Evolutionary conservation across 768 basidiomycete genomes (phyloP).

Genomic region (Trametes punicea): DNA sequence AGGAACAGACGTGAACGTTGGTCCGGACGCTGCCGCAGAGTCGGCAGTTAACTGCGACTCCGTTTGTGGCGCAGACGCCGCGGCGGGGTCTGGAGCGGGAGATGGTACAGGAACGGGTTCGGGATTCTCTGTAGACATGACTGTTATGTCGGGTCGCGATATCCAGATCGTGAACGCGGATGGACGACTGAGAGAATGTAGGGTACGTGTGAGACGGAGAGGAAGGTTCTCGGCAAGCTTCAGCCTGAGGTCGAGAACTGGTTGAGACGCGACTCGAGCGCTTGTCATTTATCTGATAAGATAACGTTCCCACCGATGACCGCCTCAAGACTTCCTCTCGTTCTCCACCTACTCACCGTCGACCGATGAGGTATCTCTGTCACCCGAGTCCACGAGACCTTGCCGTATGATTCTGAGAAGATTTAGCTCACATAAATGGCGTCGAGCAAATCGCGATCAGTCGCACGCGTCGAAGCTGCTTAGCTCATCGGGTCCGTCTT

Average conservation of each 20-base stretch:
- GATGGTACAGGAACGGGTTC: slow-evolving; percentile 5
- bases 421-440: too few species aligned
- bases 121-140: slow-evolving; percentile 6
- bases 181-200: not conserved
- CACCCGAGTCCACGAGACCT: too few species aligned
- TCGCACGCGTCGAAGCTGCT: too few species aligned
- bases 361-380: too few species aligned
- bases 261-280: not conserved
- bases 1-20: too few species aligned
- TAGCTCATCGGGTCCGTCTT: too few species aligned
- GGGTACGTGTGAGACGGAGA: slow-evolving; percentile 1
- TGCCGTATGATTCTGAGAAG: too few species aligned
- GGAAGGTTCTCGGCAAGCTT: slow-evolving; percentile 3
- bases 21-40: too few species aligned
- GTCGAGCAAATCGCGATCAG: too few species aligned
- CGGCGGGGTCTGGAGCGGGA: slow-evolving; percentile 2
- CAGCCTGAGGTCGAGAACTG: not conserved
- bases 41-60: slow-evolving; percentile 14
- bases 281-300: slow-evolving; percentile 12
- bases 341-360: too few species aligned
- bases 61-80: slow-evolving; percentile 1
- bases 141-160: not conserved
- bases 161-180: too few species aligned
- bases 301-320: not conserved
- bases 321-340: too few species aligned